Percentiles rank a stretch among this genome's conserved stretches.
Evolutionary conservation across 2,329 filamentous ascomycete species (phyloP).

Genomic region (Fusarium chuoi): DNA sequence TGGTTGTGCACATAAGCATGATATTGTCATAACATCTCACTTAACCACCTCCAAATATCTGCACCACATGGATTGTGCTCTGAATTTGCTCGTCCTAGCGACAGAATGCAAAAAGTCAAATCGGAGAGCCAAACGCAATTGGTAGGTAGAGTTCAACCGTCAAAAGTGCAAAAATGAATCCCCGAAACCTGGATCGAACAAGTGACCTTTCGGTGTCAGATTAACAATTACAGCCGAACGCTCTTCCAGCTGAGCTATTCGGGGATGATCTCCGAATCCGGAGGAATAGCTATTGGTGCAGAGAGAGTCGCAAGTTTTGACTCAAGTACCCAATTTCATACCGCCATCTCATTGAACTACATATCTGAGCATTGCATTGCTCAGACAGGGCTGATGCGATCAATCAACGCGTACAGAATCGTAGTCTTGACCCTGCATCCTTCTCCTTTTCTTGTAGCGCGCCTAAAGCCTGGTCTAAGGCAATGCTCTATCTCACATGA

Average conservation of each 20-base stretch:
- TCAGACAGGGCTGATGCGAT: not conserved
- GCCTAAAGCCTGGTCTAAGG: constrained; percentile 15
- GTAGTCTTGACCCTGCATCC: constrained; percentile 23
- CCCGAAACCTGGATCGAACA: constrained; percentile 3
- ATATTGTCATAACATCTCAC: accelerated
- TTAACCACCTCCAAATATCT: accelerated
- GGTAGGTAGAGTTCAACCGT: accelerated
- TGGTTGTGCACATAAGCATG: accelerated
- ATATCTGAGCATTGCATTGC: too few relatives aligned
- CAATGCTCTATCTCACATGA: not conserved
- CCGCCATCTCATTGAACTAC: not conserved
- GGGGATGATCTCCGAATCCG: not conserved
- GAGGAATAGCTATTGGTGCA: not conserved
- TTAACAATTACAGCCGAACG: constrained; percentile 3
- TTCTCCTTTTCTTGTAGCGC: not conserved
- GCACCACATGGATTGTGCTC: accelerated
- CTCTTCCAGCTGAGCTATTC: constrained; percentile 4
- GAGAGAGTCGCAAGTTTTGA: accelerated
- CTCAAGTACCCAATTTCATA: accelerated
- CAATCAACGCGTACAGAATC: constrained; percentile 19
- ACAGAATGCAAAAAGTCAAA: not conserved
- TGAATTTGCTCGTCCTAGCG: accelerated
- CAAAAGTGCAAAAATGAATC: not conserved
- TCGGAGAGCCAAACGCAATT: accelerated
- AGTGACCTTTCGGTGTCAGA: constrained; percentile 1